A percentile compares a stretch with the other conserved stretches of the same genome.
phyloP scores from a whole-genome alignment of 371 early-diverging fungal genomes.

The Rhizomucor pusillus region DNA sequence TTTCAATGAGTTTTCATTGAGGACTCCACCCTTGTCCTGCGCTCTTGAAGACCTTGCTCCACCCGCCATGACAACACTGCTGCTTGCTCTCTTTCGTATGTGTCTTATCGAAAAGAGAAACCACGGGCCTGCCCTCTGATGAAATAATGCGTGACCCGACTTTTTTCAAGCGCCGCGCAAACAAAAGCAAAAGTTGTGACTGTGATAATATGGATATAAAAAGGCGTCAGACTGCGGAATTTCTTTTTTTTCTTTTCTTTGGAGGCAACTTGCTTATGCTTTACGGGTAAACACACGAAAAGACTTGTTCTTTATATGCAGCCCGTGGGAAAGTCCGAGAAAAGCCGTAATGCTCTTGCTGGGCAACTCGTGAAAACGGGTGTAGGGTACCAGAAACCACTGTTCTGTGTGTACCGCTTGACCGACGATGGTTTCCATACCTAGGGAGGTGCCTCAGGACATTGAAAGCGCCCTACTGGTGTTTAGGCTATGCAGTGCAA shows the following conservation, averaged over 20 bases:
- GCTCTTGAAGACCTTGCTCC: too few species aligned
- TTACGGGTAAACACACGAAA: conserved; percentile 52
- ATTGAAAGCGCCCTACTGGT: conserved; percentile 43
- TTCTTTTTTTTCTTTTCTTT: conserved; percentile 16
- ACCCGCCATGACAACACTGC: too few species aligned
- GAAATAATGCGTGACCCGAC: too few species aligned
- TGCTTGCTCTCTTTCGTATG: too few species aligned
- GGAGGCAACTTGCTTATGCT: conserved; percentile 48
- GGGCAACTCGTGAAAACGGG: conserved; percentile 42
- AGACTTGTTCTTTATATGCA: conserved; percentile 29
- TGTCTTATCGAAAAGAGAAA: too few species aligned
- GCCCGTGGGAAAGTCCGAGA: conserved; percentile 57
- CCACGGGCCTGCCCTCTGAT: too few species aligned
- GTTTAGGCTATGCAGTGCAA: conserved; percentile 51
- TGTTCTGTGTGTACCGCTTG: not conserved
- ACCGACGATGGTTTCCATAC: conserved; percentile 2
- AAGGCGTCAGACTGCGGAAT: too few species aligned
- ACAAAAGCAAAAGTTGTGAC: too few species aligned
- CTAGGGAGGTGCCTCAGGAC: conserved; percentile 18
- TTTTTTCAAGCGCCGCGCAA: too few species aligned
- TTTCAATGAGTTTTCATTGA: conserved; percentile 22
- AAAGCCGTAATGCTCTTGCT: conserved; percentile 48
- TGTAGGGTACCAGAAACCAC: conserved; percentile 42
- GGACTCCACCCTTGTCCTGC: too few species aligned
- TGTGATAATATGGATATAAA: too few species aligned